Evolutionary conservation across 192 early-diverging fungal species (phyloP), one percentile per base, ranked within the genome.

Genomic region (Backusella tarrabulga): DNA sequence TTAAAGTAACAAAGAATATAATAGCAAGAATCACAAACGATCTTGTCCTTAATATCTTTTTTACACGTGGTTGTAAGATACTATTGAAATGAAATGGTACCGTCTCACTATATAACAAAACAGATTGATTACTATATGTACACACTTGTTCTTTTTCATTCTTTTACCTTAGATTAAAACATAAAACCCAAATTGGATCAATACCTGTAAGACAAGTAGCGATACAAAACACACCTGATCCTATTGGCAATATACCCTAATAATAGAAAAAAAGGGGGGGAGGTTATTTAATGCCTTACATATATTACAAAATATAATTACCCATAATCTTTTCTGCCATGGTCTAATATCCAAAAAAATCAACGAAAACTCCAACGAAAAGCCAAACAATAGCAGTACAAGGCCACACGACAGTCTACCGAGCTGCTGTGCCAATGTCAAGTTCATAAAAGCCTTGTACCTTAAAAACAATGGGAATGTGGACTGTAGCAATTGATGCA

Each of bases 301-400:
- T 29, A 11, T 19, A n/a, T 73, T 72, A 19, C 66, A 26, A 15
- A 12, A 26, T 29, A 68, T 32, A 38, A 36, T 80, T 85, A 91
- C 87, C 90, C 90, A 91, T 38, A 83, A 74, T n/a, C 90, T 78
- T 9, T 79, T 42, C 14, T 78, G 68, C 71, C 84, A 82, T 17
- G 87, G 84, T 56, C 76, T 76, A 26, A 83, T 67, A 74, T 87
- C 80, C 67, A 90, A 77, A 74, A 91, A 89, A 34, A 91, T 88
- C 60, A 91, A 74, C 72, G 81, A 83, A 42, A 91, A 72, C 40
- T 83, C 85, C 8, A 87, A 68, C 0, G 86, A 68, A 50, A 91
- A 88, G 0, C 87, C 90, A 32, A 90, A 9, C 41, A 91, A 81
- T 17, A 91, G 68, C 2, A 80, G 76, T 6, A 86, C 74, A n/a